Conservation (phyloP, 1,139 yeast species). For the Kurtzmaniella quercitrusa region DNA sequence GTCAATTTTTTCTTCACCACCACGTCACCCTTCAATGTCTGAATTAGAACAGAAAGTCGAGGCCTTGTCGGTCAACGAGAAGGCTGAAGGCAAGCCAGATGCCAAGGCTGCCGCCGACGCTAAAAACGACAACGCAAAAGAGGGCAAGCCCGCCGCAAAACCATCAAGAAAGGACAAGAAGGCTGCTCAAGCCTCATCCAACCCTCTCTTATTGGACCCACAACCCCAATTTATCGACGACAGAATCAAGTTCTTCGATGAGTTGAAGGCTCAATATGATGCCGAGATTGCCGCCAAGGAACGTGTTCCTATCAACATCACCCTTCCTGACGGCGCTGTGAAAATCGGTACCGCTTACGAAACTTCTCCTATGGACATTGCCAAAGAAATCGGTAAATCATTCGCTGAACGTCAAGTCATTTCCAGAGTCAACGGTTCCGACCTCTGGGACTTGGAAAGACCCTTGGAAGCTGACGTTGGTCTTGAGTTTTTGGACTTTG, state of each 20-base stretch:
- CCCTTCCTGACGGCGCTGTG: conserved; percentile 80
- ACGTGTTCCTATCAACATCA: conserved; percentile 61
- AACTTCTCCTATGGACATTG: conserved; percentile 85
- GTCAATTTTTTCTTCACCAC: neutral
- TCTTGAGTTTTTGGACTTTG: conserved; percentile 70
- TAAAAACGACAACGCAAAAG: conserved; percentile 5
- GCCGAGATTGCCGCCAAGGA: conserved; percentile 62
- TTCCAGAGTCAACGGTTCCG: conserved; percentile 79
- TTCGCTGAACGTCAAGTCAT: conserved; percentile 81
- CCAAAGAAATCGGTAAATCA: conserved; percentile 79
- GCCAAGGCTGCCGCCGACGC: conserved; percentile 7
- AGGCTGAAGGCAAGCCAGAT: conserved; percentile 8
- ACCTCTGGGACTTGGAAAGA: conserved; percentile 91
- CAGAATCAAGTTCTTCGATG: conserved; percentile 75
- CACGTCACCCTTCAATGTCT: conserved; percentile 21
- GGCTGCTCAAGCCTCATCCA: conserved; percentile 26
- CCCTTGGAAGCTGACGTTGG: conserved; percentile 75
- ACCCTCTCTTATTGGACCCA: conserved; percentile 58
- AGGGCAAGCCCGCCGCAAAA: conserved; percentile 7
- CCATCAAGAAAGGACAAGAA: conserved; percentile 15
- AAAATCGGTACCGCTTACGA: conserved; percentile 83
- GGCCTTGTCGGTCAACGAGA: conserved; percentile 42
- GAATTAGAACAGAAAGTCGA: conserved; percentile 51
- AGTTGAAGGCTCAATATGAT: conserved; percentile 74
- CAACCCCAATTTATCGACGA: conserved; percentile 79